A percentile compares a stretch with the other conserved stretches of the same genome.
Evolutionary conservation across 2,329 filamentous ascomycete genomes (phyloP).

Genomic region (Aspergillus terreus): DNA sequence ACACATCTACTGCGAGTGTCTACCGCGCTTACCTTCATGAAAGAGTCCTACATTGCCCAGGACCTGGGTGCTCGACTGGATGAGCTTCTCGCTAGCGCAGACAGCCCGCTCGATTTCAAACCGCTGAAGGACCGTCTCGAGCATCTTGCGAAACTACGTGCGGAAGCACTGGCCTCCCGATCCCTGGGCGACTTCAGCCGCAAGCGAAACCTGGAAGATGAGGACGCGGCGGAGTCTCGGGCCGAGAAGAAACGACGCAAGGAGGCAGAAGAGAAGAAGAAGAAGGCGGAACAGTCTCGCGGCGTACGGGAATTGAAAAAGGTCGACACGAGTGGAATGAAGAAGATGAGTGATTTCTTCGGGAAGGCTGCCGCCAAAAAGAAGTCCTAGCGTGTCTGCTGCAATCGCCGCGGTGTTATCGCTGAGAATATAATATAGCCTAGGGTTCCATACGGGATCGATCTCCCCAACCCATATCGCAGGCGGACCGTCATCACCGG

Average conservation of each 20-base stretch:
- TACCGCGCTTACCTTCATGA: slow-evolving; percentile 49
- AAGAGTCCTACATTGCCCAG: slow-evolving; percentile 46
- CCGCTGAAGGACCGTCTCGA: slow-evolving; percentile 68
- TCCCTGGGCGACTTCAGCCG: slow-evolving; percentile 48
- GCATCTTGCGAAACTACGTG: slow-evolving; percentile 62
- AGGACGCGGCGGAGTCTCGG: slow-evolving; percentile 45
- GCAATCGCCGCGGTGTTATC: not conserved
- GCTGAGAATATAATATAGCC: not conserved
- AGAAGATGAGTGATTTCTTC: slow-evolving; percentile 95
- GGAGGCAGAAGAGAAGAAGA: slow-evolving; percentile 85
- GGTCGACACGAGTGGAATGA: slow-evolving; percentile 89
- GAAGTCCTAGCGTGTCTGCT: slow-evolving; percentile 21
- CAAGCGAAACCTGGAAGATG: slow-evolving; percentile 40
- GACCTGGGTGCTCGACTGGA: slow-evolving; percentile 37
- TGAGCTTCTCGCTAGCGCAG: slow-evolving; percentile 32
- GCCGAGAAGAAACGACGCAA: slow-evolving; percentile 79
- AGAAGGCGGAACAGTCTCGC: slow-evolving; percentile 69
- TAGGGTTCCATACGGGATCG: not conserved
- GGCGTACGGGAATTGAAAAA: slow-evolving; percentile 81
- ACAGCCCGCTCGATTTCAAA: slow-evolving; percentile 60
- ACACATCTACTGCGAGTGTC: slow-evolving; percentile 45
- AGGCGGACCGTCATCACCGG: too few relatives aligned
- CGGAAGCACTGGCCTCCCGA: slow-evolving; percentile 67
- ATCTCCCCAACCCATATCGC: not conserved
- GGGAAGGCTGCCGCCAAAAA: slow-evolving; percentile 54